phyloP scores from a whole-genome alignment of 371 early-diverging fungal species.

The Batkoa obscura region DNA sequence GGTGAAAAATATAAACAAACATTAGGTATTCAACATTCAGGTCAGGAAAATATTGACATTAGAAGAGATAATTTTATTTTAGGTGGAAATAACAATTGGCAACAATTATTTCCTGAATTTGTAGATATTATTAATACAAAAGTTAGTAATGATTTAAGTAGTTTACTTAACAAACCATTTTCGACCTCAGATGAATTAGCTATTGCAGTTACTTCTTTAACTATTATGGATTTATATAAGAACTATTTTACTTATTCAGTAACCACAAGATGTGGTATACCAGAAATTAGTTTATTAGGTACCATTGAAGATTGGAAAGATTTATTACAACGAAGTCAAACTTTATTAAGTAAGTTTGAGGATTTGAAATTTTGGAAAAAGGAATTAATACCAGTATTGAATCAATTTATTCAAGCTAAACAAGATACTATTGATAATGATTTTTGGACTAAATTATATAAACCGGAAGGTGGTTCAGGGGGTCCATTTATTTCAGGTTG shows the following conservation, averaged over 20 bases:
- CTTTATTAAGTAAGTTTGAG: neutral
- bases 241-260: neutral
- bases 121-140: neutral
- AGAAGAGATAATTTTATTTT: neutral
- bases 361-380: neutral
- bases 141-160: neutral
- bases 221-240: conserved; percentile 2
- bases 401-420: neutral
- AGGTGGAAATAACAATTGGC: neutral
- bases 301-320: neutral
- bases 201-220: neutral
- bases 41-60: neutral
- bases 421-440: neutral
- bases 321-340: neutral
- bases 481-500: neutral
- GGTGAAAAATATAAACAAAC: neutral
- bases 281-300: conserved; percentile 1
- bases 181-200: neutral
- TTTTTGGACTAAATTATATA: neutral
- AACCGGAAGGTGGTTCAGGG: neutral
- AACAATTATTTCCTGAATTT: neutral
- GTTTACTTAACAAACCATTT: neutral
- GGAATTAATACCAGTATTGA: neutral
- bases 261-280: conserved; percentile 3
- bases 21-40: neutral